Conservation (phyloP, 495 filamentous ascomycete genomes). For the Tuber aestivum region DNA sequence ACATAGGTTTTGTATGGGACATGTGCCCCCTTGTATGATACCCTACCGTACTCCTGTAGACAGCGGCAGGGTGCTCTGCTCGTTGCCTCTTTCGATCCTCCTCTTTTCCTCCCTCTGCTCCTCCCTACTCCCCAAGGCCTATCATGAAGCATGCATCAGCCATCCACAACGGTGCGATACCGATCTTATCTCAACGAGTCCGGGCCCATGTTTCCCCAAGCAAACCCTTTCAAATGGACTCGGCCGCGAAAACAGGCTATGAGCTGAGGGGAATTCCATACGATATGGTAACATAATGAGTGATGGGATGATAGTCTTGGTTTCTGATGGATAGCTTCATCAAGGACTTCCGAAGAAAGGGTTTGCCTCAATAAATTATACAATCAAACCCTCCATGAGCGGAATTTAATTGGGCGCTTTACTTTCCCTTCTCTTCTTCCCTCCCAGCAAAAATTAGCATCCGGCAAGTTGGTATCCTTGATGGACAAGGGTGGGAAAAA, state of each 20-base stretch:
- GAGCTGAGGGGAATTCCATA: neutral
- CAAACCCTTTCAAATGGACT: neutral
- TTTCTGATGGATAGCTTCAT: neutral
- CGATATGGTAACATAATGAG: neutral
- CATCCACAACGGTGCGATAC: neutral
- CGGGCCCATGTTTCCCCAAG: neutral
- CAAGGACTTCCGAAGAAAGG: neutral
- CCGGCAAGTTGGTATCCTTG: neutral
- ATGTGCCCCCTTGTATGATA: neutral
- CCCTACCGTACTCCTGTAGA: neutral
- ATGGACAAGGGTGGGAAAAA: neutral
- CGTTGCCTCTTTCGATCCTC: neutral
- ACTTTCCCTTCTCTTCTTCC: neutral
- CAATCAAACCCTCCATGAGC: neutral
- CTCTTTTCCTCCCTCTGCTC: neutral
- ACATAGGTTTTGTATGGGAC: neutral
- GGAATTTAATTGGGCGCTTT: neutral
- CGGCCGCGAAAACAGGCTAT: neutral
- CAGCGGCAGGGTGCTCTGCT: constrained; percentile 1
- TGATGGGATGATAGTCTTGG: neutral
- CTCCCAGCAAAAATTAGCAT: neutral
- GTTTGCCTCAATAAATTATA: neutral
- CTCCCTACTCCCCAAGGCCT: neutral
- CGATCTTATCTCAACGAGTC: constrained; percentile 2
- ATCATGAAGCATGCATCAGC: neutral